These are phyloP conservation scores for Starmerella potacharoeniae DNA, from an alignment of 805 yeast genomes.

Conservation along the genomic window DNA sequence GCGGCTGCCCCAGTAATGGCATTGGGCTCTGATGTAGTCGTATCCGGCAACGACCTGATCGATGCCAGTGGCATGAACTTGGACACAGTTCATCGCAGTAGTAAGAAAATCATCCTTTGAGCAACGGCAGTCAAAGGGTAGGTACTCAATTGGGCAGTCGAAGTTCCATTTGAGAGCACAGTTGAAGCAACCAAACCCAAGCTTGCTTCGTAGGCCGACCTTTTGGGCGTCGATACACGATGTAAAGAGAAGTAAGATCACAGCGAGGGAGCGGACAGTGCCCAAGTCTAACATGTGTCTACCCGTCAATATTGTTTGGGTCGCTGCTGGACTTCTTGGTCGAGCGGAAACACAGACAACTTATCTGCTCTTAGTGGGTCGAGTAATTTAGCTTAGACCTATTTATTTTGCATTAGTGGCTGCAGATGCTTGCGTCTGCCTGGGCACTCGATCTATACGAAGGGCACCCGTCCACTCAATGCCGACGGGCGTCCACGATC, in stretches of 20 bases:
- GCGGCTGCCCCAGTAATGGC: slow-evolving; percentile 26
- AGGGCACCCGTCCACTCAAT: neutral
- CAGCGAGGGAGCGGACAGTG: neutral
- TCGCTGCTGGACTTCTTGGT: neutral
- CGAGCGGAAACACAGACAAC: neutral
- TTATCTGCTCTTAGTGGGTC: neutral
- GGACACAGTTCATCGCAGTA: slow-evolving; percentile 26
- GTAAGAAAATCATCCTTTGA: slow-evolving; percentile 24
- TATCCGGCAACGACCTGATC: slow-evolving; percentile 23
- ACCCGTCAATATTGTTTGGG: neutral
- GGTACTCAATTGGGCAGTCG: slow-evolving; percentile 22
- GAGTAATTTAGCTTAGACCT: neutral
- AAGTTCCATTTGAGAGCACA: slow-evolving; percentile 27
- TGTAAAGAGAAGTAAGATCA: neutral
- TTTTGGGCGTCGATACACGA: slow-evolving; percentile 20
- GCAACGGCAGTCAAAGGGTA: slow-evolving; percentile 25
- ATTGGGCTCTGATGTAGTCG: slow-evolving; percentile 23
- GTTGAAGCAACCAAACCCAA: slow-evolving; percentile 28
- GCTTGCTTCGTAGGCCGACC: slow-evolving; percentile 25
- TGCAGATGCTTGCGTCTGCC: neutral
- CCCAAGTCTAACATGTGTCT: neutral
- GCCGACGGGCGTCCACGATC: neutral
- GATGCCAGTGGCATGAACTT: slow-evolving; percentile 18
- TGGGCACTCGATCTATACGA: slow-evolving; percentile 1
- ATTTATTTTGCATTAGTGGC: slow-evolving; percentile 1